A percentile compares a stretch with the other conserved stretches of the same genome.
phyloP scores from a whole-genome alignment of 306 rosid genomes.

The Alnus glutinosa region DNA sequence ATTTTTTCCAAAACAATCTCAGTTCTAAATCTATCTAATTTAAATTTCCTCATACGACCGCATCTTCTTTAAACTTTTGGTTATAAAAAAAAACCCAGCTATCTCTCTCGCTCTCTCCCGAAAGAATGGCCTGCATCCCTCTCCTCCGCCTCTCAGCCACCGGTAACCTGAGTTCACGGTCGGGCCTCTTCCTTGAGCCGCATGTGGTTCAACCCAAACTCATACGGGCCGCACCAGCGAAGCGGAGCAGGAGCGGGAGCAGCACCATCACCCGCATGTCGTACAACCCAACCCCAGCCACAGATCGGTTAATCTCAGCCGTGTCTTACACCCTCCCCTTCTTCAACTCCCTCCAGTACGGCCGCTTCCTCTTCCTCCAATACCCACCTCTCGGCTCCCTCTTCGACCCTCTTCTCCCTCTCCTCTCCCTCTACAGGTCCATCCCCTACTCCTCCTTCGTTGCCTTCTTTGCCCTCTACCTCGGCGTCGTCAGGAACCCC shows the following conservation, averaged over 20 bases:
- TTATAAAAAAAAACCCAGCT: background rate
- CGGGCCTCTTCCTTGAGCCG: background rate
- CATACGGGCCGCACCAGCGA: slow-evolving; percentile 17
- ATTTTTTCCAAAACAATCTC: too few relatives aligned
- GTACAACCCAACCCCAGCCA: slow-evolving; percentile 46
- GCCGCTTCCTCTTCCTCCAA: slow-evolving; percentile 61
- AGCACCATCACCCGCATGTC: slow-evolving; percentile 52
- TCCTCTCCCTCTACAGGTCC: slow-evolving; percentile 68
- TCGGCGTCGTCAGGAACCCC: slow-evolving; percentile 86
- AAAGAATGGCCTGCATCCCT: slow-evolving; percentile 42
- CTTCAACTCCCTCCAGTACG: slow-evolving; percentile 90
- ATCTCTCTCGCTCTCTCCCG: background rate
- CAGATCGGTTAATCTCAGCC: slow-evolving; percentile 78
- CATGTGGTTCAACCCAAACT: background rate
- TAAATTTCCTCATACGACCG: background rate
- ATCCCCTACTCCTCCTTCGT: slow-evolving; percentile 83
- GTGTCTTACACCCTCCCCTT: slow-evolving; percentile 81
- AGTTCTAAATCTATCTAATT: background rate
- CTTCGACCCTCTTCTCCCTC: slow-evolving; percentile 73
- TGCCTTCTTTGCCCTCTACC: slow-evolving; percentile 86
- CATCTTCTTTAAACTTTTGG: too few relatives aligned
- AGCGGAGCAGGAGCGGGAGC: background rate
- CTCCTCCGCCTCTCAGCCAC: slow-evolving; percentile 35
- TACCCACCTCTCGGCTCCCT: slow-evolving; percentile 56
- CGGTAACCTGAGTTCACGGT: background rate